Evolutionary conservation across 768 basidiomycete genomes (phyloP).

Genomic region (Psilocybe cyanescens): DNA sequence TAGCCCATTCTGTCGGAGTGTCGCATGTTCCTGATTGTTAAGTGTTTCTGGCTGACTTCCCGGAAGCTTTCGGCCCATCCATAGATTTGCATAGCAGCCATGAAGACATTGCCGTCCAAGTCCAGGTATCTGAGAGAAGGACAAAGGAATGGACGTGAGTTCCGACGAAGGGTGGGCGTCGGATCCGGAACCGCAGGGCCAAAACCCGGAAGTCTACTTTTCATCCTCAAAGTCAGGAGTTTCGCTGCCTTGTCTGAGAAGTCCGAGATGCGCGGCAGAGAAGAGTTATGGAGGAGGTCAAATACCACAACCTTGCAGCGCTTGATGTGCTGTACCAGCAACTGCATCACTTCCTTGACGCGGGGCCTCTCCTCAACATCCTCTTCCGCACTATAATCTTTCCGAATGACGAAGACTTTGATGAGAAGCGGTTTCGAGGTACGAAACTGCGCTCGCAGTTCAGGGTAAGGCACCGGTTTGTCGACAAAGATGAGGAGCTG

Average conservation of each 20-base stretch:
- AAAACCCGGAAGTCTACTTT: conserved; percentile 3
- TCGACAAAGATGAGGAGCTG: conserved; percentile 17
- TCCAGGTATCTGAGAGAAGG: conserved; percentile 17
- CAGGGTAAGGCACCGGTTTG: conserved; percentile 1
- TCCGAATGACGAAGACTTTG: conserved; percentile 17
- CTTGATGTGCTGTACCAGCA: conserved; percentile 9
- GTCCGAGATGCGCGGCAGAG: conserved; percentile 16
- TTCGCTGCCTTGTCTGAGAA: conserved; percentile 13
- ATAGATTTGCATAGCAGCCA: conserved; percentile 10
- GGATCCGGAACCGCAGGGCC: not conserved
- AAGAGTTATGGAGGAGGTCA: conserved; percentile 17
- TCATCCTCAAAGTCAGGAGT: conserved; percentile 16
- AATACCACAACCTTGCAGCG: conserved; percentile 21
- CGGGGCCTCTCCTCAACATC: conserved; percentile 11
- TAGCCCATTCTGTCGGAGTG: not conserved
- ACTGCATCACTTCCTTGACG: conserved; percentile 5
- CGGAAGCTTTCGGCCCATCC: conserved; percentile 16
- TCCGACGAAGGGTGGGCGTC: not conserved
- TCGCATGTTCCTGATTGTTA: conserved; percentile 14
- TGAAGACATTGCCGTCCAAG: conserved; percentile 16
- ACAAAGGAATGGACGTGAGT: conserved; percentile 9
- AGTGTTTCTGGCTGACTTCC: conserved; percentile 10
- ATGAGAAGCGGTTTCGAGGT: conserved; percentile 10
- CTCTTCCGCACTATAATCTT: conserved; percentile 7
- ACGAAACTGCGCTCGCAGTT: conserved; percentile 5